phyloP scores from a whole-genome alignment of 108 stramenopile species.

The Skeletonema potamos region DNA sequence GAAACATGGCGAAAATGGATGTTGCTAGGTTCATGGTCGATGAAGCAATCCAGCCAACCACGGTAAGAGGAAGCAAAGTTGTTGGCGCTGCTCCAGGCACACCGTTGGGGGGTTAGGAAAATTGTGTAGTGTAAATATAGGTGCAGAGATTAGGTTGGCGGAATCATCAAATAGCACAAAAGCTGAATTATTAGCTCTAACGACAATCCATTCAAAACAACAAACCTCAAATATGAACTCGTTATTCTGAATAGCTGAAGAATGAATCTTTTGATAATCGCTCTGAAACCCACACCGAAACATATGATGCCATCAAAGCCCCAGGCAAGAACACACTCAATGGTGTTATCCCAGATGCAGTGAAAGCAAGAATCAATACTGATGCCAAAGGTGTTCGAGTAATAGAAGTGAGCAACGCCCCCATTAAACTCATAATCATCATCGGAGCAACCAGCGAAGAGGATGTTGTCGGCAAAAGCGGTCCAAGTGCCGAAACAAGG shows the following conservation, averaged over 20 bases:
- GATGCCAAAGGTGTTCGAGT: slow-evolving; percentile 67
- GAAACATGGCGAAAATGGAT: slow-evolving; percentile 73
- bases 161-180: too few species aligned
- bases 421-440: slow-evolving; percentile 62
- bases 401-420: slow-evolving; percentile 58
- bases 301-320: slow-evolving; percentile 52
- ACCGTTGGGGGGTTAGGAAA: slow-evolving; percentile 7
- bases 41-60: slow-evolving; percentile 64
- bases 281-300: slow-evolving; percentile 52
- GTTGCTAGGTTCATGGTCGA: slow-evolving; percentile 65
- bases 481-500: slow-evolving; percentile 13
- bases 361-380: slow-evolving; percentile 57
- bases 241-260: slow-evolving; percentile 45
- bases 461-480: slow-evolving; percentile 7
- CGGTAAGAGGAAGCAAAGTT: slow-evolving; percentile 42
- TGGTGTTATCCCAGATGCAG: slow-evolving; percentile 53
- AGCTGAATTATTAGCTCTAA: too few species aligned
- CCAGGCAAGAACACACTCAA: slow-evolving; percentile 58
- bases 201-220: not conserved
- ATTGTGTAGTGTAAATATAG: not conserved
- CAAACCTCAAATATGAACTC: not conserved
- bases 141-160: too few species aligned
- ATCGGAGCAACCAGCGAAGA: slow-evolving; percentile 33
- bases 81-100: slow-evolving; percentile 51
- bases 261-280: slow-evolving; percentile 53